These are phyloP conservation scores for Entomortierella lignicola DNA, from an alignment of 192 early-diverging fungal species.

Conservation along the genomic window DNA sequence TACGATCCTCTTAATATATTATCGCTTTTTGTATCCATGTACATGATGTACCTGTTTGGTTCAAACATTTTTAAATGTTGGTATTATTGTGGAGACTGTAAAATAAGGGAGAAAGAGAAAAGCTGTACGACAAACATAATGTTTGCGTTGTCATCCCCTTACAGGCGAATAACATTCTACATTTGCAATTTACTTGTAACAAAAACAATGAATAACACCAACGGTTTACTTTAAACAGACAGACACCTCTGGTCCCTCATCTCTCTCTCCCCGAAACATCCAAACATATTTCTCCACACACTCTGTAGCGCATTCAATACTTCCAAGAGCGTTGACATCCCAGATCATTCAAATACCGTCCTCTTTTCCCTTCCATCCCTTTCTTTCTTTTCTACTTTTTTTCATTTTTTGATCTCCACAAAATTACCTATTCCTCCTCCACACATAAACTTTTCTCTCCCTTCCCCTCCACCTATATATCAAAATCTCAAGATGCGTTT, in stretches of 20 bases:
- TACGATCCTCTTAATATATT: no score
- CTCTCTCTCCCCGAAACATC: no score
- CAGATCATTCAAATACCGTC: no score
- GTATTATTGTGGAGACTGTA: background rate
- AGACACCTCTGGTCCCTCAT: background rate
- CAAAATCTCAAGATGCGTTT: constrained; percentile 28
- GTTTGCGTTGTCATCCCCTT: constrained; percentile 32
- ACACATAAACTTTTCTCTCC: background rate
- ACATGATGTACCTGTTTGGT: background rate
- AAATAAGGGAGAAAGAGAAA: background rate
- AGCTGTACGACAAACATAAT: constrained; percentile 38
- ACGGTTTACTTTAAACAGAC: constrained; percentile 18
- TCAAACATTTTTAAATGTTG: background rate
- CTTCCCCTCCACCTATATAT: background rate
- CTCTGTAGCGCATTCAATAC: background rate
- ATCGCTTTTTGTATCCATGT: no score
- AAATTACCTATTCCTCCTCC: background rate
- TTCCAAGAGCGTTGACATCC: no score
- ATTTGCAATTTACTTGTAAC: no score
- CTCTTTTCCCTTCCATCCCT: no score
- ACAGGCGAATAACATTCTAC: background rate
- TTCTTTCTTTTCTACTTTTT: background rate
- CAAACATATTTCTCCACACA: no score
- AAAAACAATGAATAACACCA: no score
- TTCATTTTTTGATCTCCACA: constrained; percentile 17